Evolutionary conservation across 495 filamentous ascomycete species (phyloP).

Genomic region (Penicillium lividum): DNA sequence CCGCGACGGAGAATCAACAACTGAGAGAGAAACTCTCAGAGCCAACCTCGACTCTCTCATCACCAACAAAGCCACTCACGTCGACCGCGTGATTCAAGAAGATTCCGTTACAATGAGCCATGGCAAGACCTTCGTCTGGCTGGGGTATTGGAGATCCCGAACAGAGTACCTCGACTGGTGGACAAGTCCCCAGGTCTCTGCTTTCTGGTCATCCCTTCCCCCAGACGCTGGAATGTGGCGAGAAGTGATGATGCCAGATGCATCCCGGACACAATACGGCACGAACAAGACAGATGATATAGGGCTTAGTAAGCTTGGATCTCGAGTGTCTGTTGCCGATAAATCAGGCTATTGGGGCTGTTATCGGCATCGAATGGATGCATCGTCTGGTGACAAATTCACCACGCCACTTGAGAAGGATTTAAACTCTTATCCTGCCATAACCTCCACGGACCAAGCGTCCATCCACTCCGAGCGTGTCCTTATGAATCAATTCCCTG

Average conservation of each 20-base stretch:
- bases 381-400: slow-evolving; percentile 6
- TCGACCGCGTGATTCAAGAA: slow-evolving; percentile 18
- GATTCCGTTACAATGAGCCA: background rate
- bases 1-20: background rate
- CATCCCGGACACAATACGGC: slow-evolving; percentile 21
- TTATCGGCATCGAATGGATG: slow-evolving; percentile 26
- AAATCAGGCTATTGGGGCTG: slow-evolving; percentile 38
- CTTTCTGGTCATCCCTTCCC: slow-evolving; percentile 30
- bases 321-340: slow-evolving; percentile 14
- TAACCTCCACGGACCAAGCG: background rate
- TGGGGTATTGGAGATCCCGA: slow-evolving; percentile 21
- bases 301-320: slow-evolving; percentile 22
- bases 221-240: slow-evolving; percentile 30
- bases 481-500: slow-evolving; percentile 20
- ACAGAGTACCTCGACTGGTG: slow-evolving; percentile 20
- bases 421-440: background rate
- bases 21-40: background rate
- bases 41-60: slow-evolving; percentile 11
- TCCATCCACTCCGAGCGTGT: slow-evolving; percentile 20
- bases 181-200: slow-evolving; percentile 10
- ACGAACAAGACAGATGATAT: slow-evolving; percentile 16
- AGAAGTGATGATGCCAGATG: slow-evolving; percentile 26
- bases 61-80: background rate
- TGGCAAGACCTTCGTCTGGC: slow-evolving; percentile 15
- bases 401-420: background rate